phyloP scores from a whole-genome alignment of 2,329 filamentous ascomycete genomes.

The Dactylellina sp. region DNA sequence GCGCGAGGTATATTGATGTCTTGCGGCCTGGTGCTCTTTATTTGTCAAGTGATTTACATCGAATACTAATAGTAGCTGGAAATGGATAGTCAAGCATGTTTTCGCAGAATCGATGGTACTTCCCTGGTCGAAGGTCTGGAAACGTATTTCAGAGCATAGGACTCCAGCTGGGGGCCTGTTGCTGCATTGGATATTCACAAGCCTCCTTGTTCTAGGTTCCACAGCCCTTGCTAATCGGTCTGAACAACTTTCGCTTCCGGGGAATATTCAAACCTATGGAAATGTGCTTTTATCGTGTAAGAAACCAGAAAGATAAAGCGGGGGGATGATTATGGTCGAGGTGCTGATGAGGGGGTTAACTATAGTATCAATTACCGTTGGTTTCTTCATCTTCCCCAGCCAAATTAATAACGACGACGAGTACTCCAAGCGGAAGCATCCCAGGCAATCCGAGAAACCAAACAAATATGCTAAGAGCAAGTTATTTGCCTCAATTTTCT shows the following conservation, averaged over 20 bases:
- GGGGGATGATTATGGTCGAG: background rate
- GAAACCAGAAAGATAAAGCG: background rate
- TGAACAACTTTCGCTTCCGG: background rate
- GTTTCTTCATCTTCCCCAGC: background rate
- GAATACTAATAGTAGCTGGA: too few species aligned
- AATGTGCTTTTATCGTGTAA: conserved; percentile 9
- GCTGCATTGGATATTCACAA: conserved; percentile 11
- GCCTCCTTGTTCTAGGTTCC: background rate
- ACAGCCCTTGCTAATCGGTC: background rate
- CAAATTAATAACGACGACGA: background rate
- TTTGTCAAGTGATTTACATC: too few species aligned
- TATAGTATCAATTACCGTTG: conserved; percentile 7
- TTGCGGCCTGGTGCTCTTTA: background rate
- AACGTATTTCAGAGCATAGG: background rate
- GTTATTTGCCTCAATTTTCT: background rate
- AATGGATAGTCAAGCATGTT: conserved; percentile 10
- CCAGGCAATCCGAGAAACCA: background rate
- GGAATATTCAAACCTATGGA: conserved; percentile 7
- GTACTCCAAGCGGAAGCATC: background rate
- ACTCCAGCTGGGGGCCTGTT: conserved; percentile 9
- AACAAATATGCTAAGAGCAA: background rate
- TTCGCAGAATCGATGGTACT: conserved; percentile 10
- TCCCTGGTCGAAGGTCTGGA: conserved; percentile 14
- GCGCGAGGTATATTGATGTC: conserved; percentile 3
- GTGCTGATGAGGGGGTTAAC: background rate